Evolutionary conservation across 2,329 filamentous ascomycete species (phyloP).

Genomic region (Alternaria alternata): DNA sequence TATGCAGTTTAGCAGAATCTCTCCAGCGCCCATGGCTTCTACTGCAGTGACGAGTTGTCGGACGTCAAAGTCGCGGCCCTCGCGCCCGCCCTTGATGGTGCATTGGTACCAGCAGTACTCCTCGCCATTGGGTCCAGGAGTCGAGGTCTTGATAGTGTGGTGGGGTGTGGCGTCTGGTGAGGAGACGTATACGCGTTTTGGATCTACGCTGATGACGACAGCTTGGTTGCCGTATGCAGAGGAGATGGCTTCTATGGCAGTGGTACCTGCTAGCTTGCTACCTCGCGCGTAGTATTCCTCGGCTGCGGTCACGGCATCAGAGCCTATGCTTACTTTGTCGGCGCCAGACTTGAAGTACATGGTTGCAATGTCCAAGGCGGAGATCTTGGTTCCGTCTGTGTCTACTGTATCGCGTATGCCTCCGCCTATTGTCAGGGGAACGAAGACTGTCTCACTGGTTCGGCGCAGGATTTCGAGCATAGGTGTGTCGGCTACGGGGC

Average conservation of each 20-base stretch:
- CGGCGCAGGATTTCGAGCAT: constrained; percentile 94
- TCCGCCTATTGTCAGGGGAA: constrained; percentile 93
- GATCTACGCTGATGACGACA: constrained; percentile 94
- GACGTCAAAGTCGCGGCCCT: constrained; percentile 93
- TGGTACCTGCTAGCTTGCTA: constrained; percentile 75
- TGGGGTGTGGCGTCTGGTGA: constrained; percentile 73
- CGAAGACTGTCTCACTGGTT: constrained; percentile 91
- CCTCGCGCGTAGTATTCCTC: constrained; percentile 85
- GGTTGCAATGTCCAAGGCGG: constrained; percentile 89
- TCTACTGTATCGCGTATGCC: constrained; percentile 94
- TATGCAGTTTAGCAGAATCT: constrained; percentile 96
- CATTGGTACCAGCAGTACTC: constrained; percentile 95
- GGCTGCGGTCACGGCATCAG: constrained; percentile 90
- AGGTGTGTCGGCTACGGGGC: constrained; percentile 86
- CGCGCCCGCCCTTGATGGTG: constrained; percentile 93
- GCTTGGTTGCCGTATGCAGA: constrained; percentile 94
- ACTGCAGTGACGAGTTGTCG: constrained; percentile 87
- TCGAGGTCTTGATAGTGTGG: constrained; percentile 76
- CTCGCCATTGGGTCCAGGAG: constrained; percentile 78
- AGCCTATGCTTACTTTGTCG: constrained; percentile 97
- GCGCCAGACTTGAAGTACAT: constrained; percentile 98
- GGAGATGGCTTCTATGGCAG: constrained; percentile 95
- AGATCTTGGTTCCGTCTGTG: constrained; percentile 83
- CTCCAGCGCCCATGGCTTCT: constrained; percentile 93
- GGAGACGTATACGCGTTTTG: constrained; percentile 85